Conservation (phyloP, 495 filamentous ascomycete genomes). For the Aspergillus olivimuriae region DNA sequence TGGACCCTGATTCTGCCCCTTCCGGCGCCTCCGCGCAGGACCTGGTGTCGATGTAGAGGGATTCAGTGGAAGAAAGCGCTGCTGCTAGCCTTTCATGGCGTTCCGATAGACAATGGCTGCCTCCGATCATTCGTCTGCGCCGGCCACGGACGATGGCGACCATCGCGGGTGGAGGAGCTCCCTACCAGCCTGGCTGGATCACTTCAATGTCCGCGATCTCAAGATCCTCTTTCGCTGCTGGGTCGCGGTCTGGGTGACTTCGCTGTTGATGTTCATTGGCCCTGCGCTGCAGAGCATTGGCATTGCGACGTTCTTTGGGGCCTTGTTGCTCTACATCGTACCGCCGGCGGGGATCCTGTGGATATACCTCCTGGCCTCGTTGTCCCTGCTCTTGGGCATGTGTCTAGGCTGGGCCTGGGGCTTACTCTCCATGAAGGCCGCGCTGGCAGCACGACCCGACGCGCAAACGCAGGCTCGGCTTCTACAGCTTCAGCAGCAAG, state of each 20-base stretch:
- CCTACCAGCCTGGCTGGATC: constrained; percentile 31
- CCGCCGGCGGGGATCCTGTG: constrained; percentile 14
- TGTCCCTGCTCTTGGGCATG: constrained; percentile 16
- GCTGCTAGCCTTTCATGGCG: no score
- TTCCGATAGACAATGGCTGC: not conserved
- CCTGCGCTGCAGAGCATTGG: constrained; percentile 21
- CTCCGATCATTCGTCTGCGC: not conserved
- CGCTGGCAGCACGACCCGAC: constrained; percentile 11
- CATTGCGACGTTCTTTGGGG: constrained; percentile 13
- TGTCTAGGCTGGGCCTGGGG: constrained; percentile 20
- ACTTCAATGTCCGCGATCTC: constrained; percentile 35
- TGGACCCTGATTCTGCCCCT: no score
- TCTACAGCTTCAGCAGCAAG: constrained; percentile 9
- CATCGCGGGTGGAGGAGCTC: not conserved
- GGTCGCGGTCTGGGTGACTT: constrained; percentile 32
- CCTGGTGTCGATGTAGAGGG: no score
- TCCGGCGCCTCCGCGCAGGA: no score
- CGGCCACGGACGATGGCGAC: not conserved
- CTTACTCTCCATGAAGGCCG: constrained; percentile 18
- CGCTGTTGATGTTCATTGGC: constrained; percentile 32
- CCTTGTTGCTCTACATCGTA: constrained; percentile 12
- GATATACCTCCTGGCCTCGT: constrained; percentile 13
- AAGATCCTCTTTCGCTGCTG: constrained; percentile 35
- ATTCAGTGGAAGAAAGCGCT: no score
- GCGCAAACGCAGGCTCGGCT: constrained; percentile 6